Percentiles rank a stretch among this genome's conserved stretches.
Conservation (phyloP, 176 grass and related monocot species). For the Avena sativa region DNA sequence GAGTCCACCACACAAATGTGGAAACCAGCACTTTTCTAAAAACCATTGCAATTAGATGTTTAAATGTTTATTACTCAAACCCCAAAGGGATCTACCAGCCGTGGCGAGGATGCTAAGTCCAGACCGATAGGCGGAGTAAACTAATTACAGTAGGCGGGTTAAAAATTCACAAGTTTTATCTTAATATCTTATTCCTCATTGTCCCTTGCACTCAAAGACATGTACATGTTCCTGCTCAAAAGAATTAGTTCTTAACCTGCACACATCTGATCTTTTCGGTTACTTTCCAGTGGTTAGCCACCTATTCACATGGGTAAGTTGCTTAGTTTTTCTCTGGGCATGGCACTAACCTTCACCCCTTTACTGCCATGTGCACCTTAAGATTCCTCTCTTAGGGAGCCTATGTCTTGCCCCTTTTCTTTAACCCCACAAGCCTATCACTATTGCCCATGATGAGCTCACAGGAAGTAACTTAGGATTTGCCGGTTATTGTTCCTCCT, state of each 20-base stretch:
- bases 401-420: constrained; percentile 25
- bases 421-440: constrained; percentile 46
- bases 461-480: constrained; percentile 42
- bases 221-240: constrained; percentile 64
- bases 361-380: constrained; percentile 60
- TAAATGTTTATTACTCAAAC: constrained; percentile 33
- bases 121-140: constrained; percentile 42
- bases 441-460: constrained; percentile 49
- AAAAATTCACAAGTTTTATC: constrained; percentile 41
- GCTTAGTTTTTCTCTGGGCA: constrained; percentile 36
- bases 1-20: constrained; percentile 12
- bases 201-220: constrained; percentile 95
- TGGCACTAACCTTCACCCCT: constrained; percentile 51
- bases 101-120: constrained; percentile 41
- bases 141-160: constrained; percentile 1
- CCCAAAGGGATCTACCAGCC: constrained; percentile 36
- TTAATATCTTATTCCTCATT: constrained; percentile 60
- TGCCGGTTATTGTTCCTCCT: constrained; percentile 37
- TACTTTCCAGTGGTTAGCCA: constrained; percentile 61
- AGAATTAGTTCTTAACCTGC: constrained; percentile 40
- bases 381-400: constrained; percentile 49
- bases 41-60: neutral
- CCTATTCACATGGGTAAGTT: constrained; percentile 66
- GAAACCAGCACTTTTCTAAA: neutral
- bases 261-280: constrained; percentile 53